Evolutionary conservation across 2,329 filamentous ascomycete genomes (phyloP).

Genomic region (Triangularia verruculosa): DNA sequence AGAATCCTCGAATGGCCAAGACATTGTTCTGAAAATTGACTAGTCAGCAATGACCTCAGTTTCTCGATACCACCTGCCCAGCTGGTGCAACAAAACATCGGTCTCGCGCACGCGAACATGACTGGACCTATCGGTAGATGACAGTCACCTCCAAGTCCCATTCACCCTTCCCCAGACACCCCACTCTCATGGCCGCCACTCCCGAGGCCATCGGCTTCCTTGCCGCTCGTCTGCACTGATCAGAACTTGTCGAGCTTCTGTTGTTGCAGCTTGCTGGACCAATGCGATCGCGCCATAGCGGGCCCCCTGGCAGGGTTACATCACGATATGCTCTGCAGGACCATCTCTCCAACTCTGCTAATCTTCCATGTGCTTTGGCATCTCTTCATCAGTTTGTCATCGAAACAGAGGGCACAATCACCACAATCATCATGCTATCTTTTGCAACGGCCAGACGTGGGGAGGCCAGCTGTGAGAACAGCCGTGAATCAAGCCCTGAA

Average conservation of each 20-base stretch:
- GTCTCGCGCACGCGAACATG: neutral
- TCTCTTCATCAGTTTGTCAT: constrained; percentile 4
- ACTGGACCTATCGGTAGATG: constrained; percentile 6
- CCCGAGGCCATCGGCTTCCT: constrained; percentile 10
- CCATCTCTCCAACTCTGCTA: constrained; percentile 1
- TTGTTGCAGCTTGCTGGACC: constrained; percentile 8
- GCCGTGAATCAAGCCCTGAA: neutral
- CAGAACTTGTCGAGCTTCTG: neutral
- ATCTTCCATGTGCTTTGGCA: neutral
- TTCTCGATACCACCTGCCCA: constrained; percentile 22
- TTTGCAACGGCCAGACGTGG: neutral
- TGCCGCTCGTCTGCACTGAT: constrained; percentile 9
- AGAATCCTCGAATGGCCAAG: neutral
- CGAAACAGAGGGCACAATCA: neutral
- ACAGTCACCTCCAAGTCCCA: neutral
- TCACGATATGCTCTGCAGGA: constrained; percentile 19
- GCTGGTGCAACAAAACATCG: neutral
- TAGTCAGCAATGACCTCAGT: constrained; percentile 8
- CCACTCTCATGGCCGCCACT: constrained; percentile 8
- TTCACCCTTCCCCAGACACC: neutral
- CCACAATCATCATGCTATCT: neutral
- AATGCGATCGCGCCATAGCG: constrained; percentile 22
- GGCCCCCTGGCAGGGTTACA: constrained; percentile 16
- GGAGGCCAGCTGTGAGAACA: neutral
- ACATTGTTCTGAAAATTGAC: neutral